Percentiles rank a stretch among this genome's conserved stretches.
Evolutionary conservation across 2,329 filamentous ascomycete genomes (phyloP).

Genomic region (Paraphoma sp.): DNA sequence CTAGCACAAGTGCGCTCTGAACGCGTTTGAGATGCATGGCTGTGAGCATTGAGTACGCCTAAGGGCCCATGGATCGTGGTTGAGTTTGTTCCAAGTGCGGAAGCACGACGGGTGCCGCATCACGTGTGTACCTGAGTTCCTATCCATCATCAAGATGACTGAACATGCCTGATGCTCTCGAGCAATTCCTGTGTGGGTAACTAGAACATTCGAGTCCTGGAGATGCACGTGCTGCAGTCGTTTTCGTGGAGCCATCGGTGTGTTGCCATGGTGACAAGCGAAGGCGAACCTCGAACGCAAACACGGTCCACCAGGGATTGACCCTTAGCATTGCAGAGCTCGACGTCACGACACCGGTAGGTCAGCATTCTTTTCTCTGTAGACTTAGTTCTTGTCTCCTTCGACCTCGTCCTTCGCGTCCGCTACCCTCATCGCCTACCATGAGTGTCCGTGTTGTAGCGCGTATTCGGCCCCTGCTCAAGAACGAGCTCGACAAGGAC

Average conservation of each 20-base stretch:
- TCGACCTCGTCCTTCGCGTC: slow-evolving; percentile 14
- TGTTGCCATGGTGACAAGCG: slow-evolving; percentile 30
- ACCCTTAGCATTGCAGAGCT: slow-evolving; percentile 27
- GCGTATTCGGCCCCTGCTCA: slow-evolving; percentile 85
- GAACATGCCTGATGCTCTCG: too few relatives aligned
- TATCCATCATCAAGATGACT: too few relatives aligned
- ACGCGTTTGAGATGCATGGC: too few relatives aligned
- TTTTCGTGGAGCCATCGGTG: slow-evolving; percentile 15
- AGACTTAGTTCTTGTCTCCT: slow-evolving; percentile 29
- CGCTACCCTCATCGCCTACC: slow-evolving; percentile 17
- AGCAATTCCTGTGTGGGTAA: neutral
- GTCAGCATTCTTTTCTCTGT: slow-evolving; percentile 42
- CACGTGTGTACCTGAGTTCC: too few relatives aligned
- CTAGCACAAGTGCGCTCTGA: too few relatives aligned
- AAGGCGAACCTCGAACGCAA: slow-evolving; percentile 26
- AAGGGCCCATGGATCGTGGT: too few relatives aligned
- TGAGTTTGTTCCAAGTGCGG: too few relatives aligned
- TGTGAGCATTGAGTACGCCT: too few relatives aligned
- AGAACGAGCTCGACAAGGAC: slow-evolving; percentile 85
- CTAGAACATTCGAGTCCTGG: neutral
- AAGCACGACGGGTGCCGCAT: too few relatives aligned
- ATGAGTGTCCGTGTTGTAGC: slow-evolving; percentile 84
- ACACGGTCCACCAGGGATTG: slow-evolving; percentile 27
- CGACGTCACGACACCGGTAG: slow-evolving; percentile 34
- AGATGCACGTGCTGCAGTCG: slow-evolving; percentile 21